phyloP scores from a whole-genome alignment of 2,329 filamentous ascomycete genomes.

The Botrytis deweyae region DNA sequence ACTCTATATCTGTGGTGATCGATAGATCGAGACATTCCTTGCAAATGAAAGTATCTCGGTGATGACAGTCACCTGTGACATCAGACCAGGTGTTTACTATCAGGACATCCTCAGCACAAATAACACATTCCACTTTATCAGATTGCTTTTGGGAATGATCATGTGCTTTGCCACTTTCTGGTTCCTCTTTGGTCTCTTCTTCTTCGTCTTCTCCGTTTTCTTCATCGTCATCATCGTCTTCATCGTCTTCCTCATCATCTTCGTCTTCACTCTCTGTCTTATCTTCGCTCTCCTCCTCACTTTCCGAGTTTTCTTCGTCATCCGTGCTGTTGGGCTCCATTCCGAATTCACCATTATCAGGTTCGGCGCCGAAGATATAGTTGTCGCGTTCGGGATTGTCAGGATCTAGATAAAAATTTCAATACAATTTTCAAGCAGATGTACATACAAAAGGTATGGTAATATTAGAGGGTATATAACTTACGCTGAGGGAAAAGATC shows the following conservation, averaged over 20 bases:
- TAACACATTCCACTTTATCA: neutral
- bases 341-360: neutral
- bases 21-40: constrained; percentile 11
- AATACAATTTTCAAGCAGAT: neutral
- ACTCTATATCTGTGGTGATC: neutral
- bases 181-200: neutral
- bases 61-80: neutral
- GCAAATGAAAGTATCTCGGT: neutral
- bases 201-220: neutral
- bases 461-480: neutral
- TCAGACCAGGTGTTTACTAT: no score
- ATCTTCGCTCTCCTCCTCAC: neutral
- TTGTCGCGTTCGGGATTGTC: neutral
- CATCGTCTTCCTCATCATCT: neutral
- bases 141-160: neutral
- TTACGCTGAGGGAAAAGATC: neutral
- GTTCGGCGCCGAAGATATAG: neutral
- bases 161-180: neutral
- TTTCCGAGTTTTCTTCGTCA: neutral
- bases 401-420: neutral
- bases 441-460: neutral
- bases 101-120: neutral
- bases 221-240: neutral
- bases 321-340: neutral
- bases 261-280: neutral